A percentile compares a stretch with the other conserved stretches of the same genome.
Evolutionary conservation across 805 yeast genomes (phyloP).

Genomic region (Starmerella cellae): DNA sequence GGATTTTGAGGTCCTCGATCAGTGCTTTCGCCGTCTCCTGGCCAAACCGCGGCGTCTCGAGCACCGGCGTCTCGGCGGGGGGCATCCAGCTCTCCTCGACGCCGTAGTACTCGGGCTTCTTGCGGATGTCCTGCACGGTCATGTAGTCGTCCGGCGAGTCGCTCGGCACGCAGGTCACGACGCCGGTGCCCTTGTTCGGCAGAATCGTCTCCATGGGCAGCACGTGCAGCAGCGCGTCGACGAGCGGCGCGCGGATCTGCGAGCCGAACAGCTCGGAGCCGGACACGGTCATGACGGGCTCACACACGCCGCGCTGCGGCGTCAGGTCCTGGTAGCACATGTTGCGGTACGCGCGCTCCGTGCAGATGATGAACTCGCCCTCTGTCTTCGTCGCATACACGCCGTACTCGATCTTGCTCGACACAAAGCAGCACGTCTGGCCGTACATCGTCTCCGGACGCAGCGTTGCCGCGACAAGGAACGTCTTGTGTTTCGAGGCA

Average conservation of each 20-base stretch:
- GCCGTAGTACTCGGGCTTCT: slow-evolving; percentile 82
- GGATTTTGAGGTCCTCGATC: slow-evolving; percentile 77
- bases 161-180: slow-evolving; percentile 97
- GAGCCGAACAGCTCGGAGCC: slow-evolving; percentile 79
- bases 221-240: slow-evolving; percentile 54
- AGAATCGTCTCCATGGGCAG: slow-evolving; percentile 96
- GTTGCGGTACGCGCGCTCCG: slow-evolving; percentile 92
- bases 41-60: slow-evolving; percentile 76
- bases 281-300: slow-evolving; percentile 42
- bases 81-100: slow-evolving; percentile 73
- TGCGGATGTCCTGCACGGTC: slow-evolving; percentile 67
- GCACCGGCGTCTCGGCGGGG: slow-evolving; percentile 38
- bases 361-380: slow-evolving; percentile 64
- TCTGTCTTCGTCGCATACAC: slow-evolving; percentile 69
- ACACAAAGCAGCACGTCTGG: slow-evolving; percentile 94
- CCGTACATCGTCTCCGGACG: slow-evolving; percentile 99
- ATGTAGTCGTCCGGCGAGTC: slow-evolving; percentile 96
- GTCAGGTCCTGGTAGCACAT: slow-evolving; percentile 92
- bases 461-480: slow-evolving; percentile 87
- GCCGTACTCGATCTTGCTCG: slow-evolving; percentile 89
- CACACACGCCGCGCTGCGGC: slow-evolving; percentile 67
- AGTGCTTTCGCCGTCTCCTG: slow-evolving; percentile 72
- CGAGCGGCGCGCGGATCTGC: slow-evolving; percentile 70
- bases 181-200: slow-evolving; percentile 96
- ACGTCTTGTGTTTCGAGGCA: slow-evolving; percentile 49